These are phyloP conservation scores for Coniophora puteana DNA, from an alignment of 1,284 basidiomycete species.

Conservation along the genomic window DNA sequence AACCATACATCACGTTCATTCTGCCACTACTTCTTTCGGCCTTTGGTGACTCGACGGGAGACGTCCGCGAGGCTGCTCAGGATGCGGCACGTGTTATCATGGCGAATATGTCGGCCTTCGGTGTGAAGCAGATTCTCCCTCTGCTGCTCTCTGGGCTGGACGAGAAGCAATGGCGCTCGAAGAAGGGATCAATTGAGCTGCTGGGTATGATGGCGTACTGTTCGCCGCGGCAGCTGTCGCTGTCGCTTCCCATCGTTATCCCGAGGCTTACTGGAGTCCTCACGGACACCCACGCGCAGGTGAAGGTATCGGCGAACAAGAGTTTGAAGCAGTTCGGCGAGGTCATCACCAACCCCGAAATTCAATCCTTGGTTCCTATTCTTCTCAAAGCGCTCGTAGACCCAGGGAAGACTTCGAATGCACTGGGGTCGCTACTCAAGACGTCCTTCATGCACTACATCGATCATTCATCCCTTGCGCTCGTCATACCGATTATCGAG, in stretches of 20 bases:
- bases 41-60: conserved; percentile 88
- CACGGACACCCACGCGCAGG: conserved; percentile 97
- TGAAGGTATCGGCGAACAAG: conserved; percentile 89
- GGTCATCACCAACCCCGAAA: conserved; percentile 92
- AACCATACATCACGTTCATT: conserved; percentile 90
- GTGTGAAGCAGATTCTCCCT: conserved; percentile 94
- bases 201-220: conserved; percentile 99
- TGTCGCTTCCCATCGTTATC: conserved; percentile 95
- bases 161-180: conserved; percentile 98
- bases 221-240: conserved; percentile 91
- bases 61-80: conserved; percentile 93
- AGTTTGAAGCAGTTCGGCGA: conserved; percentile 98
- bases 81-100: conserved; percentile 95
- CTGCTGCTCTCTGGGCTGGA: conserved; percentile 89
- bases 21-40: conserved; percentile 84
- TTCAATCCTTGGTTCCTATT: conserved; percentile 88
- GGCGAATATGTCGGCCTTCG: conserved; percentile 92
- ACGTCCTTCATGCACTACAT: conserved; percentile 99
- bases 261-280: conserved; percentile 93
- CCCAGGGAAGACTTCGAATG: conserved; percentile 87
- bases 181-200: conserved; percentile 97
- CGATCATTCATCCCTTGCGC: conserved; percentile 95
- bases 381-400: conserved; percentile 97
- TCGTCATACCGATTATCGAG: conserved; percentile 96
- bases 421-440: conserved; percentile 81